Evolutionary conservation across 305 asterid genomes (phyloP), one percentile per base, ranked within the genome.

Genomic region (Fraxinus nigra): DNA sequence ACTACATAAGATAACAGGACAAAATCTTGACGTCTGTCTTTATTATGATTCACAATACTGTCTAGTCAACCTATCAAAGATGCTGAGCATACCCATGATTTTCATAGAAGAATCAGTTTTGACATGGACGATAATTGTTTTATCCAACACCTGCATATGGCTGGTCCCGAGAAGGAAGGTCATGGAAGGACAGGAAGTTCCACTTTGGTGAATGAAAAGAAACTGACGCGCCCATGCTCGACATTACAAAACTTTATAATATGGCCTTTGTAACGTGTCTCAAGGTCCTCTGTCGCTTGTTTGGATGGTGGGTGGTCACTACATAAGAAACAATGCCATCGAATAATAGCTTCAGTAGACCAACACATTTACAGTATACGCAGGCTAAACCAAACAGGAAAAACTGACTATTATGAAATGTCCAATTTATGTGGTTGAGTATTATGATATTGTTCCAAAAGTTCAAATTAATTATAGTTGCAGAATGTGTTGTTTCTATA

Each of bases 161-260:
- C 32, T 16, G 26, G 35, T n/a, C 38, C 65, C 61, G 63, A 40
- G 59, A 67, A 75, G 78, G 65, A 76, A 51, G 79, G 28, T 93
- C 90, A 94, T 24, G 95, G 93, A 76, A 92, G 93, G 18, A 85
- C 77, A 38, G 96, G 96, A 51, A 92, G 90, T 92, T 90, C 97
- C 30, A 92, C 91, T 92, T 86, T 87, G 86, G 85, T 84, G 84
- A 90, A 89, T 7, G 97, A 88, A 79, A 91, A 85, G 89, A 94
- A 91, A 87, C 91, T 90, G 74, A 91, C 90, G 33, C 93, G 89
- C n/a, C 98, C 97, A 79, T 91, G 91, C 84, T 94, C 95, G 34
- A 92, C 96, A 24, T 82, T 83, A 78, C 92, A 92, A 48, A 92
- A 86, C 85, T 87, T 95, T 7, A 92, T 20, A 63, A 90, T 90